phyloP scores from a whole-genome alignment of 2,329 filamentous ascomycete genomes.

The Mariannaea elegans region DNA sequence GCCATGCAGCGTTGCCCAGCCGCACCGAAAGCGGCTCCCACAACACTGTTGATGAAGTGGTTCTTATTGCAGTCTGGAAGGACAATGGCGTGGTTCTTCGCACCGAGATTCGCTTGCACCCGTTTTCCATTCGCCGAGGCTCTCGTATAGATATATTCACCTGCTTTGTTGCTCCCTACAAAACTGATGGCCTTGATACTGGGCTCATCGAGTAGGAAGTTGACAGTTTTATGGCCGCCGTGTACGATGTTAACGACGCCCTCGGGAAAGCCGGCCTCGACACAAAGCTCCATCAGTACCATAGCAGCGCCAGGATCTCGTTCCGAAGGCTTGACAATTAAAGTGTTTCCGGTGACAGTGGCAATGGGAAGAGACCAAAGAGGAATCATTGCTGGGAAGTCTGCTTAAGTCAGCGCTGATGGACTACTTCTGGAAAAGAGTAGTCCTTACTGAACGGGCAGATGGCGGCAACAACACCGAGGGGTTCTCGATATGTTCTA shows the following conservation, averaged over 20 bases:
- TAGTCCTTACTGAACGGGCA: constrained; percentile 73
- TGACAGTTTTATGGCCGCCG: constrained; percentile 78
- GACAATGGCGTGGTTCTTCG: constrained; percentile 86
- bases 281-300: constrained; percentile 81
- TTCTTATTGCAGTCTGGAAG: constrained; percentile 90
- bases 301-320: constrained; percentile 82
- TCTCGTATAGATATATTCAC: constrained; percentile 82
- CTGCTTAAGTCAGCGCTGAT: no score
- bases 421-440: no score
- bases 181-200: no score
- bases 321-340: constrained; percentile 85
- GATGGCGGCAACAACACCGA: constrained; percentile 77
- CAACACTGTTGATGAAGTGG: constrained; percentile 81
- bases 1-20: constrained; percentile 88
- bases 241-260: constrained; percentile 84
- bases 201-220: constrained; percentile 84
- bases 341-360: constrained; percentile 82
- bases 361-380: constrained; percentile 86
- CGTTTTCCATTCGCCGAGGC: constrained; percentile 85
- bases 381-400: constrained; percentile 90
- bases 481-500: constrained; percentile 74
- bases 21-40: constrained; percentile 83
- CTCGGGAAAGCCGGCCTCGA: constrained; percentile 80
- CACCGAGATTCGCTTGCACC: constrained; percentile 84
- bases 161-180: constrained; percentile 86